A percentile compares a stretch with the other conserved stretches of the same genome.
Evolutionary conservation across 495 filamentous ascomycete species (phyloP).

Genomic region (Platismatia glauca): DNA sequence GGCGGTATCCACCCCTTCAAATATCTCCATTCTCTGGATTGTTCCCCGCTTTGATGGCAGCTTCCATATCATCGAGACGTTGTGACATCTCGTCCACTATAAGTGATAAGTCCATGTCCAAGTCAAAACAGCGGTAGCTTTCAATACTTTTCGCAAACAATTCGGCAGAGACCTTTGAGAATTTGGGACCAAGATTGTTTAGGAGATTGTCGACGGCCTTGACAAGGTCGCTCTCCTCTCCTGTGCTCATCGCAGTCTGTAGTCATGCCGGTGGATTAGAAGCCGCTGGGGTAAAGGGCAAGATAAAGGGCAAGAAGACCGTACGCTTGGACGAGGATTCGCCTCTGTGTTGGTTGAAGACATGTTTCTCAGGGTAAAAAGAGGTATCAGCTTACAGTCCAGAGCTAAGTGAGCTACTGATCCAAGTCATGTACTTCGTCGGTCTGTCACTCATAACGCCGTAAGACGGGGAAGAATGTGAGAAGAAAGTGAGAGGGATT

Average conservation of each 20-base stretch:
- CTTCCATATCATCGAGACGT: conserved; percentile 79
- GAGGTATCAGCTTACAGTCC: neutral
- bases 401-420: neutral
- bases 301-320: neutral
- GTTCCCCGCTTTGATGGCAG: conserved; percentile 50
- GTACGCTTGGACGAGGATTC: neutral
- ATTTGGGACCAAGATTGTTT: conserved; percentile 74
- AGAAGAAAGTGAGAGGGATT: too few relatives aligned
- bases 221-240: conserved; percentile 52
- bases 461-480: too few relatives aligned
- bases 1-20: neutral
- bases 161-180: conserved; percentile 68
- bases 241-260: neutral
- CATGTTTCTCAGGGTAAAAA: neutral
- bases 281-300: neutral
- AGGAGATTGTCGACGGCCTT: conserved; percentile 78
- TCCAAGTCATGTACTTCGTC: too few relatives aligned
- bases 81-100: conserved; percentile 93
- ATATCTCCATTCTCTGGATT: conserved; percentile 26
- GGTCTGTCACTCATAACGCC: neutral
- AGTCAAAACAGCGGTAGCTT: neutral
- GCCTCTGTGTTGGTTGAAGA: neutral
- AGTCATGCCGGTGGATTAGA: neutral
- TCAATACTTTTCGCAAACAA: conserved; percentile 79
- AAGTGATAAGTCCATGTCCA: conserved; percentile 3